Evolutionary conservation across 2,329 filamentous ascomycete genomes (phyloP), one percentile per base, ranked within the genome.

Genomic region (Aspergillus pseudotamarii): DNA sequence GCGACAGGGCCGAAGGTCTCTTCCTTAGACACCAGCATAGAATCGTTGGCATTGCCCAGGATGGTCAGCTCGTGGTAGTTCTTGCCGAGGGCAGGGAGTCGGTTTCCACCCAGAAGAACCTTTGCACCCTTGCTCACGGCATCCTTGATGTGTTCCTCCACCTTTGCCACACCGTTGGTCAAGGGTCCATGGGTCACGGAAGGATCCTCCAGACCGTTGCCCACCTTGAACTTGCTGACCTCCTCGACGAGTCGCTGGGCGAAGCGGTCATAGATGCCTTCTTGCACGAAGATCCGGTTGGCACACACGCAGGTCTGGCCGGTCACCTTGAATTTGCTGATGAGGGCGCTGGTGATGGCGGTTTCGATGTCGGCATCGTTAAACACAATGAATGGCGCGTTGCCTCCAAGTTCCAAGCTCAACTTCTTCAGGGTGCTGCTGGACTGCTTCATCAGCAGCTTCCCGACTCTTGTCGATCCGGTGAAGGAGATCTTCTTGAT

Each of bases 401-500:
- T 97, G 45, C 94, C 94, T 59, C 94, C 94, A 1, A 97, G 89
- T 77, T 97, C 94, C 73, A 96, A 89, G 1, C 91, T 94, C 1
- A 90, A 79, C 73, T 91, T 91, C 85, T 97, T 97, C 23, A 92
- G 81, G 0, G 92, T 96, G 57, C 85, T 83, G 0, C 92, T 87
- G 8, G 90, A 90, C 78, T 97, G 93, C 80, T 91, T 89, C 93
- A 97, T 96, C 57, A 97, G 86, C 81, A 96, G 78, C 71, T 86
- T 87, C 16, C 86, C 86, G 4, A 88, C 86, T 43, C 80, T 78
- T 0, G 86, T 89, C 19, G 82, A 85, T 53, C 94, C 94, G 0
- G 94, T 97, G 76, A 98, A 98, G n/a, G 92, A 96, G 50, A 97
- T 85, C 79, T 97, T 97, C 76, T 90, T 94, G 57, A 97, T 83